These are phyloP conservation scores for Pleurotus cornucopiae DNA, from an alignment of 768 basidiomycete species.

Conservation along the genomic window DNA sequence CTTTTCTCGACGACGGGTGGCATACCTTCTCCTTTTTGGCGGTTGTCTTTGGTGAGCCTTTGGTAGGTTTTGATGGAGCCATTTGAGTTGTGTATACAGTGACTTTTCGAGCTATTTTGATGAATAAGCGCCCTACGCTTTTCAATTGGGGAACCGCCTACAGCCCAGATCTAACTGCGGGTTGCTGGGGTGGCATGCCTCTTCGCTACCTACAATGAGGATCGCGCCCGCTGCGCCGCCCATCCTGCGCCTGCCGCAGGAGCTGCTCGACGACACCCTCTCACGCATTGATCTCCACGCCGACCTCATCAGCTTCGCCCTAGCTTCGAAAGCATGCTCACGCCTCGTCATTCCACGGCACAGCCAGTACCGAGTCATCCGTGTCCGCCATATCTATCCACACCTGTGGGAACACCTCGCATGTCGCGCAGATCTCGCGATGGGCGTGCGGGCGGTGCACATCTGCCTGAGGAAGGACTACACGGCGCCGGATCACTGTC, in stretches of 20 bases:
- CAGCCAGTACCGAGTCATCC: slow-evolving; percentile 45
- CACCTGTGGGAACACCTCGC: slow-evolving; percentile 50
- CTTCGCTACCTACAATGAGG: neutral
- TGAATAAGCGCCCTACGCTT: too few relatives aligned
- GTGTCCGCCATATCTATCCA: slow-evolving; percentile 34
- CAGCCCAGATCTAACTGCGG: too few relatives aligned
- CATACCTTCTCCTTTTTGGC: slow-evolving; percentile 74
- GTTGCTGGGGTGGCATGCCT: too few relatives aligned
- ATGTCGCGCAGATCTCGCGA: slow-evolving; percentile 40
- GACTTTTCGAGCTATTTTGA: too few relatives aligned
- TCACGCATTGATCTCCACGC: slow-evolving; percentile 35
- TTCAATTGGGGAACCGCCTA: too few relatives aligned
- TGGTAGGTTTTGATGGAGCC: slow-evolving; percentile 36
- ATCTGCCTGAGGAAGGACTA: slow-evolving; percentile 36
- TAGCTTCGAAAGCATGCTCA: slow-evolving; percentile 34
- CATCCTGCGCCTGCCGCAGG: slow-evolving; percentile 31
- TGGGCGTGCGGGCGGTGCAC: slow-evolving; percentile 43
- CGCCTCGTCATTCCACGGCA: slow-evolving; percentile 41
- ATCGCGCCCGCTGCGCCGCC: neutral
- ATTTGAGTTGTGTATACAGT: slow-evolving; percentile 14
- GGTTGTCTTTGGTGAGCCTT: slow-evolving; percentile 19
- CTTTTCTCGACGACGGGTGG: slow-evolving; percentile 83
- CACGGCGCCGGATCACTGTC: slow-evolving; percentile 35
- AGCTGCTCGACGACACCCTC: slow-evolving; percentile 44
- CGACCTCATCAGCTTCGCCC: slow-evolving; percentile 41